Base-by-base conservation (phyloP, 768 basidiomycete genomes). In the Lactarius deliciosus region DNA sequence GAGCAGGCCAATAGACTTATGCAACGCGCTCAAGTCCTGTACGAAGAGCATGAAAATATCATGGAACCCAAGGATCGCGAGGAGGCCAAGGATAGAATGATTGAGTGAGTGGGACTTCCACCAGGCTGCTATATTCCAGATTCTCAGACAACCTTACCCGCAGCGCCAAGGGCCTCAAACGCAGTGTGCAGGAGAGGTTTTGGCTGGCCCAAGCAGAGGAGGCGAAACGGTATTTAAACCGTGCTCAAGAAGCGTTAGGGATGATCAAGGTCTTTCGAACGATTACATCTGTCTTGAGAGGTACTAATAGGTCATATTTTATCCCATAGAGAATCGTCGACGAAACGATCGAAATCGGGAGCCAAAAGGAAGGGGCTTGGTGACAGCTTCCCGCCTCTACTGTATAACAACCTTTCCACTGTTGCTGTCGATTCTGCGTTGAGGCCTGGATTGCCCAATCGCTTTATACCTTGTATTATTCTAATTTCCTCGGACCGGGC, bases 121-220 rank as follows among this genome's bases (percentile, higher is more conserved):
- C 38, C 10, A 7, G 5, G 50, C 5, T n/a, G 2, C 34, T 9
- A 18, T 20, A 15, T 32, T 18, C 53, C 41, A 13, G 20, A 30
- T 5, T 40, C 45, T 57, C 18, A 57, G 8, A 2, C 20, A 28
- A 22, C 11, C 0, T 47, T 28, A 25, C 41, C 32, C 3, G 47
- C 32, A 66, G 65, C 30, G 61, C 61, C 20, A 28, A 16, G 32
- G 57, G 43, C 8, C 36, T 25, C 38, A 66, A 40, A n/a, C 22
- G 32, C 1, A n/a, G 57, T 1, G 34, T 53, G 20, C 47, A 54
- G 50, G 20, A 16, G 18, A 66, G 25, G 57, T n/a, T 57, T 34
- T 59, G 36, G 25, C 30, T 5, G 6, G n/a, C 36, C 28, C 61
- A 18, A 11, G 30, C 61, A 3, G 13, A 59, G 30, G 61, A 62